phyloP scores from a whole-genome alignment of 495 filamentous ascomycete genomes.

The Gamarada debralockiae region DNA sequence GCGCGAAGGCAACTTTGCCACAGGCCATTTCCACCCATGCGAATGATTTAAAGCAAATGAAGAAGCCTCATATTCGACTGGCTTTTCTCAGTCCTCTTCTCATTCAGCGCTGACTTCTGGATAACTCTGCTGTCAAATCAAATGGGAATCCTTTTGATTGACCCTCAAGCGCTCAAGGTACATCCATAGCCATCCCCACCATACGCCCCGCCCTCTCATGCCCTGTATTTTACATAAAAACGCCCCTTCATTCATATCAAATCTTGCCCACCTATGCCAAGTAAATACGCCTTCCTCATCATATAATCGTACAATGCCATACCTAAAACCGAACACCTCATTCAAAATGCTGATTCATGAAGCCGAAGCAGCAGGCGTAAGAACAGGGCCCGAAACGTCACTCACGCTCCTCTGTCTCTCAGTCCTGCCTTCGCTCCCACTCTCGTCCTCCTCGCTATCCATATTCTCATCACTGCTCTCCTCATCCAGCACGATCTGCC shows the following conservation, averaged over 20 bases:
- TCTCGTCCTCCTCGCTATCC: constrained; percentile 21
- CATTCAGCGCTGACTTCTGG: no score
- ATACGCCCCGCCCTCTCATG: not conserved
- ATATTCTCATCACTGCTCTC: constrained; percentile 31
- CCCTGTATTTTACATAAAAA: not conserved
- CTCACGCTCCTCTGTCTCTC: constrained; percentile 49
- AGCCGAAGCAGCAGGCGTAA: not conserved
- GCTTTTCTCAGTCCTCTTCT: no score
- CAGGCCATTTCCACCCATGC: no score
- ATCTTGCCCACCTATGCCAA: constrained; percentile 4
- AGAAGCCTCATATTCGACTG: no score
- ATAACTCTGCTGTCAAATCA: no score
- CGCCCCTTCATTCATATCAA: not conserved
- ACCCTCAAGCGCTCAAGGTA: no score
- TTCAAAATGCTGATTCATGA: constrained; percentile 5
- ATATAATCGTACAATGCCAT: constrained; percentile 16
- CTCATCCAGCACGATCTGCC: constrained; percentile 67
- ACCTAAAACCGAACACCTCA: constrained; percentile 1
- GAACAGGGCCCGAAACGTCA: constrained; percentile 11
- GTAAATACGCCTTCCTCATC: constrained; percentile 10
- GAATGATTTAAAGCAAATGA: no score
- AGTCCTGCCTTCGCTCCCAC: constrained; percentile 29
- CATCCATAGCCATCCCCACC: not conserved
- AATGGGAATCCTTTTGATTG: no score
- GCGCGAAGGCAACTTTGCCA: no score